phyloP scores from a whole-genome alignment of 208 protist genomes.

The Trichomonas tenax region DNA sequence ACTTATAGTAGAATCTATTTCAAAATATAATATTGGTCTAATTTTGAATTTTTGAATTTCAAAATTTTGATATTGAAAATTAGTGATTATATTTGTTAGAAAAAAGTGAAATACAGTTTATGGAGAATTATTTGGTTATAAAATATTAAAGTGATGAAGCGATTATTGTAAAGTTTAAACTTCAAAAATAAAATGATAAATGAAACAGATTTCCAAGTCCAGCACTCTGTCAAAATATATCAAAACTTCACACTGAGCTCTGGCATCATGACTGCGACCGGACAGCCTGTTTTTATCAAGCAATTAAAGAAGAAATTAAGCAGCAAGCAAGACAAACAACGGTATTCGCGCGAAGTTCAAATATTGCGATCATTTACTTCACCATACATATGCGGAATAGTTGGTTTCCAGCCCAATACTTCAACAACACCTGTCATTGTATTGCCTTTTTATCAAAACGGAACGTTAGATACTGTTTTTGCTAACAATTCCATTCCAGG shows the following conservation, averaged over 20 bases:
- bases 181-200: neutral
- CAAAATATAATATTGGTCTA: too few species aligned
- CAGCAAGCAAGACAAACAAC: neutral
- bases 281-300: neutral
- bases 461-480: neutral
- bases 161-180: neutral
- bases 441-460: neutral
- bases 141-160: too few species aligned
- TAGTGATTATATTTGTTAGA: too few species aligned
- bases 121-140: too few species aligned
- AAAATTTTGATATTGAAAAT: too few species aligned
- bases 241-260: neutral
- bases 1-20: too few species aligned
- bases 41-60: too few species aligned
- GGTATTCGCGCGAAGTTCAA: neutral
- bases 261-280: neutral
- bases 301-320: neutral
- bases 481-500: neutral
- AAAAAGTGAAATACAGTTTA: too few species aligned
- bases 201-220: neutral
- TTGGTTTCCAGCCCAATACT: neutral
- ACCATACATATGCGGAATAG: neutral
- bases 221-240: neutral
- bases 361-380: neutral
- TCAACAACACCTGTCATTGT: neutral